phyloP scores from a whole-genome alignment of 106 monocot species.

The Xerophyta viscosa region DNA sequence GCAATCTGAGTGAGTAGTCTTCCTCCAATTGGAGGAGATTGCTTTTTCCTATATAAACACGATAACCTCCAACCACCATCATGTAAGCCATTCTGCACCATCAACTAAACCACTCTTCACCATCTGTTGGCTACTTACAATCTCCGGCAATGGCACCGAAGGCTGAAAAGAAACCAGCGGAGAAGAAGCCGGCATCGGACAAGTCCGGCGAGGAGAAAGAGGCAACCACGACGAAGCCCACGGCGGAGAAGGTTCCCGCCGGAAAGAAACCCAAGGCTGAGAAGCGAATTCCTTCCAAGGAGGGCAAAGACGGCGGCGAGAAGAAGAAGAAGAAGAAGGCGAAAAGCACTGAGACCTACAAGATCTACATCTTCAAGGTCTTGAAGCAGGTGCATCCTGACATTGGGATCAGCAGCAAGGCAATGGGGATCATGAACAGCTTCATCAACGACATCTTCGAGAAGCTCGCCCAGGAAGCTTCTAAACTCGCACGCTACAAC shows the following conservation, averaged over 20 bases:
- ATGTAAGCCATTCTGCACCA: background rate
- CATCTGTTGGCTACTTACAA: background rate
- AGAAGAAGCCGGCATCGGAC: conserved; percentile 36
- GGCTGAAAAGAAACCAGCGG: conserved; percentile 40
- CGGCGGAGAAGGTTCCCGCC: conserved; percentile 18
- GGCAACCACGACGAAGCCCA: background rate
- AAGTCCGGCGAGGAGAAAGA: conserved; percentile 17
- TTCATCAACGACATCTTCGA: conserved; percentile 98
- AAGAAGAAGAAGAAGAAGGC: conserved; percentile 38
- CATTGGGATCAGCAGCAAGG: conserved; percentile 93
- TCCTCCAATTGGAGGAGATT: background rate
- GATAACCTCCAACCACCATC: background rate
- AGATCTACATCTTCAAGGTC: conserved; percentile 99
- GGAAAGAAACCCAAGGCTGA: conserved; percentile 34
- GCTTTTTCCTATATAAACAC: conserved; percentile 1
- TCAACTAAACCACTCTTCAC: background rate
- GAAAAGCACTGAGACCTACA: conserved; percentile 74
- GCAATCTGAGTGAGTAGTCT: background rate
- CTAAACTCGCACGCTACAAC: conserved; percentile 65
- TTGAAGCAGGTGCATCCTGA: conserved; percentile 96
- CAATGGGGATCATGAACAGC: conserved; percentile 96
- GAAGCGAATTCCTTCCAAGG: conserved; percentile 31
- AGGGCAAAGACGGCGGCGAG: conserved; percentile 7
- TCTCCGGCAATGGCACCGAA: conserved; percentile 14
- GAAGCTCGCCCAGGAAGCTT: conserved; percentile 80